These are phyloP conservation scores for Hanseniaspora uvarum DNA, from an alignment of 1,139 yeast species.

Conservation along the genomic window DNA sequence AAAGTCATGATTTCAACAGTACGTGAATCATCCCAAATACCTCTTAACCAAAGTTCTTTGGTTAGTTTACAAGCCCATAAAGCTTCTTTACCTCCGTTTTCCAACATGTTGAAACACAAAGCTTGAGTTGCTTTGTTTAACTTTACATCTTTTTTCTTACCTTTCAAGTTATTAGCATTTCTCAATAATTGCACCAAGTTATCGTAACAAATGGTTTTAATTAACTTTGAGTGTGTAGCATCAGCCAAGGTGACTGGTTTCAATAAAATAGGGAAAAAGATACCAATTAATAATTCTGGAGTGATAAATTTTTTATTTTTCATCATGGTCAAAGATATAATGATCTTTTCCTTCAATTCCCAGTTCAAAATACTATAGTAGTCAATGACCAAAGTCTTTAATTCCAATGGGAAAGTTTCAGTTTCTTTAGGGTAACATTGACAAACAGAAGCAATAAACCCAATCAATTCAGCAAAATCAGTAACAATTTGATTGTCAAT, in stretches of 20 bases:
- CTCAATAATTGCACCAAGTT: constrained; percentile 70
- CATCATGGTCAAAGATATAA: constrained; percentile 79
- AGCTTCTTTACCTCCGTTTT: constrained; percentile 63
- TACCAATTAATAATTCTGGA: constrained; percentile 71
- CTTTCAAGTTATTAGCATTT: constrained; percentile 61
- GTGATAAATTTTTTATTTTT: constrained; percentile 75
- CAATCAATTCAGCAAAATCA: constrained; percentile 75
- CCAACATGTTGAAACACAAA: constrained; percentile 69
- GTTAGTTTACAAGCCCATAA: constrained; percentile 94
- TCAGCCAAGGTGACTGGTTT: constrained; percentile 29
- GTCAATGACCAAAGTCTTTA: constrained; percentile 53
- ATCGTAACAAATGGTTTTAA: constrained; percentile 72
- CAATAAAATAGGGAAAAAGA: constrained; percentile 68
- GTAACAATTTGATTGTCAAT: constrained; percentile 53
- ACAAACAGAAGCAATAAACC: constrained; percentile 87
- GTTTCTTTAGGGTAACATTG: constrained; percentile 85
- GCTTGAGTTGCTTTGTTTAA: constrained; percentile 87
- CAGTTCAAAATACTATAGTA: constrained; percentile 77
- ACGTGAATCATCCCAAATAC: constrained; percentile 95
- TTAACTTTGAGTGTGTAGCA: constrained; percentile 59
- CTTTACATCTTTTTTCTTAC: constrained; percentile 61
- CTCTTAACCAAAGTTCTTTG: constrained; percentile 92
- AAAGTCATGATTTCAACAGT: constrained; percentile 95
- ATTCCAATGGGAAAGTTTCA: constrained; percentile 67
- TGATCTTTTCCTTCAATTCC: constrained; percentile 80